Evolutionary conservation across 257 asterid species (phyloP), one percentile per base, ranked within the genome.

Genomic region (Plectranthus barbatus): DNA sequence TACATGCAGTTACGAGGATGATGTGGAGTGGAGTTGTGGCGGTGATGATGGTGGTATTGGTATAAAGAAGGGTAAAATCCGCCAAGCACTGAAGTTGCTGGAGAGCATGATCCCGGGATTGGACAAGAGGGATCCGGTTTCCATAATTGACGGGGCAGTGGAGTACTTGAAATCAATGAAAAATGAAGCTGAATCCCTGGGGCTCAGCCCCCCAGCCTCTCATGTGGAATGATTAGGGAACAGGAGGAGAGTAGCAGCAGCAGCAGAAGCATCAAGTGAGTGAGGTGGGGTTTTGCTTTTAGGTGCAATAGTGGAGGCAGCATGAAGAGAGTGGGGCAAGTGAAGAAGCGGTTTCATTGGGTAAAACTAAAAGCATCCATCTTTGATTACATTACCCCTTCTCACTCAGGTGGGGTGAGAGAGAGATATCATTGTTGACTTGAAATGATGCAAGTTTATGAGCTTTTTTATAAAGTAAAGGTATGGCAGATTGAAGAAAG

Each of bases 101-200:
- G 73, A 71, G 67, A 72, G 80, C 29, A 72, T 90, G 39, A 68
- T 86, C 49, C 91, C 94, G 0, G 90, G 89, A 37, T 33, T 66
- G 34, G 70, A 76, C 52, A 75, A 67, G 66, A 72, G 78, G 14
- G 82, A 90, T 56, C 89, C 94, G 5, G 51, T 83, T 48, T 74
- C 85, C 77, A 68, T 86, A 64, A 83, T 90, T 26, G 97, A 90
- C 56, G 71, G 81, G 23, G 87, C 95, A 6, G 86, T 90, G 13
- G 67, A 39, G 14, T 84, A 84, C 81, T 77, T 90, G 77, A 76
- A 81, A 57, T 57, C 77, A 1, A 78, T 86, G 90, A 90, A 68
- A 78, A 64, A 51, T 6, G 84, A 84, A 66, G 95, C 88, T 1
- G 75, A 83, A 76, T 68, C 72, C 31, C 73, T 74, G 39, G 81